phyloP scores from a whole-genome alignment of 192 early-diverging fungal genomes.

The Coemansia sp. region DNA sequence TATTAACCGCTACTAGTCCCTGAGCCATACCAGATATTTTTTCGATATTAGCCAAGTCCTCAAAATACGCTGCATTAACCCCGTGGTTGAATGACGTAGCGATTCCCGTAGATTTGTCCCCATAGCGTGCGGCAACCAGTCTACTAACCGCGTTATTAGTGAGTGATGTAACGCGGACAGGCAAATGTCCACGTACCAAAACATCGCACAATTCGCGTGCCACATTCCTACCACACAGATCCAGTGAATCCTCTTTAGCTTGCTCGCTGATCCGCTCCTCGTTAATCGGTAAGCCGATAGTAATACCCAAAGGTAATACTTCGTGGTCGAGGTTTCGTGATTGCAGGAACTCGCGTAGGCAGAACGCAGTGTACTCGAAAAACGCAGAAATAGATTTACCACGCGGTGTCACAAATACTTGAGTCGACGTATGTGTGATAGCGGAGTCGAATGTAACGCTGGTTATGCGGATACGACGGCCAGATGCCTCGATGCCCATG shows the following conservation, averaged over 20 bases:
- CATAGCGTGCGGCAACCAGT: slow-evolving; percentile 80
- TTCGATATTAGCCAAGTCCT: slow-evolving; percentile 69
- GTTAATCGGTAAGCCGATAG: slow-evolving; percentile 87
- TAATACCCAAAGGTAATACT: slow-evolving; percentile 69
- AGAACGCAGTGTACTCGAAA: slow-evolving; percentile 84
- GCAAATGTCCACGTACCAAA: slow-evolving; percentile 66
- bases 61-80: slow-evolving; percentile 91
- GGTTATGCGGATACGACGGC: slow-evolving; percentile 90
- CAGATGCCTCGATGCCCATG: slow-evolving; percentile 77
- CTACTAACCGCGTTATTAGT: slow-evolving; percentile 95
- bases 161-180: slow-evolving; percentile 81
- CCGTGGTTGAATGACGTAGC: slow-evolving; percentile 92
- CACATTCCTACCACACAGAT: slow-evolving; percentile 75
- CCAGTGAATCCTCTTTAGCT: slow-evolving; percentile 56
- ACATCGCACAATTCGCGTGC: slow-evolving; percentile 74
- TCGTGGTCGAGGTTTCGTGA: slow-evolving; percentile 14
- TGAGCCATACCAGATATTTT: slow-evolving; percentile 46
- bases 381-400: slow-evolving; percentile 30
- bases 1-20: slow-evolving; percentile 82
- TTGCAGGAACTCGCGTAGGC: slow-evolving; percentile 73
- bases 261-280: slow-evolving; percentile 40
- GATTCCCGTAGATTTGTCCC: slow-evolving; percentile 68
- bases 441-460: slow-evolving; percentile 66
- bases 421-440: slow-evolving; percentile 61
- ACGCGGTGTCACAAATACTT: slow-evolving; percentile 61